These are phyloP conservation scores for Yamadazyma endophytica DNA, from an alignment of 805 yeast species.

Conservation along the genomic window DNA sequence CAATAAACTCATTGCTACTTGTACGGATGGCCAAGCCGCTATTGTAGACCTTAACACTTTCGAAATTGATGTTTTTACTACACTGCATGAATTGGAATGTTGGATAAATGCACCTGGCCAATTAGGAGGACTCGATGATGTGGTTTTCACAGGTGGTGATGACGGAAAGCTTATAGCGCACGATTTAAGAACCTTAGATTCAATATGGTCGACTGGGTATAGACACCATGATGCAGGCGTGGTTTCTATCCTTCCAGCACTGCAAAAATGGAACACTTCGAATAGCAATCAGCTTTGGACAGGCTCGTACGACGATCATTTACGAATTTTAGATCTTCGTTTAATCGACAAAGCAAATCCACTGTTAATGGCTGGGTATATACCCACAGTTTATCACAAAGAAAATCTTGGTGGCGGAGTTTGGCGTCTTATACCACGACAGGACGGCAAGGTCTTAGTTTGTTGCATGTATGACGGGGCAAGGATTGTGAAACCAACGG, in stretches of 20 bases:
- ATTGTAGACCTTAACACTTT: slow-evolving; percentile 27
- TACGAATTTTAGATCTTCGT: slow-evolving; percentile 68
- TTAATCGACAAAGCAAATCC: slow-evolving; percentile 39
- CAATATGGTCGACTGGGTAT: slow-evolving; percentile 31
- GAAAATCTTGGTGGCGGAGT: slow-evolving; percentile 86
- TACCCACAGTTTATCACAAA: slow-evolving; percentile 45
- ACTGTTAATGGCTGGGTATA: slow-evolving; percentile 38
- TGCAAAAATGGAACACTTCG: slow-evolving; percentile 35
- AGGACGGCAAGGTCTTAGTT: slow-evolving; percentile 48
- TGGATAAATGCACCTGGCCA: slow-evolving; percentile 82
- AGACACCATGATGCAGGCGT: slow-evolving; percentile 89
- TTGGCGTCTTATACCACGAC: slow-evolving; percentile 79
- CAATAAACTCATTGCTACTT: slow-evolving; percentile 38
- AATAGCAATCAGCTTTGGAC: slow-evolving; percentile 62
- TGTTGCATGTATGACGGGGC: slow-evolving; percentile 98
- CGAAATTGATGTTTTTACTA: slow-evolving; percentile 19
- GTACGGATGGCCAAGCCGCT: slow-evolving; percentile 63
- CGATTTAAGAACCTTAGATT: slow-evolving; percentile 48
- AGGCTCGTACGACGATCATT: slow-evolving; percentile 86
- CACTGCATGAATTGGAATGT: slow-evolving; percentile 70
- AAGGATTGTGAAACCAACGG: slow-evolving; percentile 51
- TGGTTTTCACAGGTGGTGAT: slow-evolving; percentile 87
- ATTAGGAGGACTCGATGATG: slow-evolving; percentile 45
- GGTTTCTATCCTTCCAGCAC: slow-evolving; percentile 63
- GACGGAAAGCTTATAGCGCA: slow-evolving; percentile 74